Conservation (phyloP, 2,329 filamentous ascomycete genomes). For the Calycina herbarum region DNA sequence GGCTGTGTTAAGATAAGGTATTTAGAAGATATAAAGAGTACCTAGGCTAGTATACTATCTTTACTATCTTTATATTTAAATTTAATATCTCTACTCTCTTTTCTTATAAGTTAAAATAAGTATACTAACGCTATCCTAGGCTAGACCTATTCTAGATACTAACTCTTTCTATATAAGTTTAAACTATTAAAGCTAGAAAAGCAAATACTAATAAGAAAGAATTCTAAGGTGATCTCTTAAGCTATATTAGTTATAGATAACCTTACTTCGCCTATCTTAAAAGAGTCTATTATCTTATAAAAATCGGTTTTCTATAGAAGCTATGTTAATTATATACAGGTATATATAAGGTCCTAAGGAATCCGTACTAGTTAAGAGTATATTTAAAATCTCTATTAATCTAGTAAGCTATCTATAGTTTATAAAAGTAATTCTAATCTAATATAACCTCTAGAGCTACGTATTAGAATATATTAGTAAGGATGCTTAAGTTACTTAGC, state of each 20-base stretch:
- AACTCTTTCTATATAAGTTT: constrained; percentile 6
- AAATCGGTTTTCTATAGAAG: background rate
- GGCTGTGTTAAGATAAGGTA: no score
- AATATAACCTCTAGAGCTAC: constrained; percentile 5
- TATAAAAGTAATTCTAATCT: background rate
- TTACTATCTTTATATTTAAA: background rate
- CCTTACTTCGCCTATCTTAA: no score
- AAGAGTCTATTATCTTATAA: background rate
- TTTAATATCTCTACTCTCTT: constrained; percentile 1
- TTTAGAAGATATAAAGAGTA: constrained; percentile 5
- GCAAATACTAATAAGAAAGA: background rate
- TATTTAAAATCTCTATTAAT: constrained; percentile 5
- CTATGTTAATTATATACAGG: background rate
- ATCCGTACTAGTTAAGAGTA: background rate
- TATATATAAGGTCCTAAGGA: background rate
- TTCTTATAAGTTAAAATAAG: background rate
- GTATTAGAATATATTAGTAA: background rate
- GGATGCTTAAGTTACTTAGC: constrained; percentile 10
- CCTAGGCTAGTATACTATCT: background rate
- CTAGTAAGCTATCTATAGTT: constrained; percentile 4
- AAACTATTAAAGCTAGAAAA: background rate
- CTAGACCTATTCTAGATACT: background rate
- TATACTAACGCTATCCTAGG: background rate
- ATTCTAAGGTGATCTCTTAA: background rate
- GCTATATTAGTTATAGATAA: background rate